Evolutionary conservation across 1,284 basidiomycete species (phyloP).

Genomic region (Cystobasidium pallidum): DNA sequence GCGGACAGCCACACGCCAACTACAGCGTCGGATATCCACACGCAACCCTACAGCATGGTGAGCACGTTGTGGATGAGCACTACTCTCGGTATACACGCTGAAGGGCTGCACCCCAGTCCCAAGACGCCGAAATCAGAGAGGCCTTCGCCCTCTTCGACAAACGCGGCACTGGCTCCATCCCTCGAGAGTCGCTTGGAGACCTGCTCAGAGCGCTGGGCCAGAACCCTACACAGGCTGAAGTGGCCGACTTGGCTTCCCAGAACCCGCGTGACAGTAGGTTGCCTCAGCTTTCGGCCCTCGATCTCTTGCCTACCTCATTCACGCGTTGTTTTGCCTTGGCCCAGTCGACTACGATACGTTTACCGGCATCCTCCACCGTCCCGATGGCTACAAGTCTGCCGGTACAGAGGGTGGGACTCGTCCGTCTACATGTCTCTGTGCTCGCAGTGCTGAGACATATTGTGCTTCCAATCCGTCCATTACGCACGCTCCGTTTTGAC

Average conservation of each 20-base stretch:
- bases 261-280: constrained; percentile 76
- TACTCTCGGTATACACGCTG: too few species aligned
- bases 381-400: constrained; percentile 94
- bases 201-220: constrained; percentile 92
- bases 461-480: too few species aligned
- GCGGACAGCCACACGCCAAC: constrained; percentile 7
- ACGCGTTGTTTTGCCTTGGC: constrained; percentile 24
- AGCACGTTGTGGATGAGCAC: too few species aligned
- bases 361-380: constrained; percentile 86
- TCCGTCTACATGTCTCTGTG: neutral
- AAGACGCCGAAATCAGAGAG: constrained; percentile 80
- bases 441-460: neutral
- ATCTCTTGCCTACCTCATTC: neutral
- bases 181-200: constrained; percentile 88
- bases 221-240: constrained; percentile 97
- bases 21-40: neutral
- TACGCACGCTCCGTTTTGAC: neutral
- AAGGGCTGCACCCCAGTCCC: constrained; percentile 4
- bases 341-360: constrained; percentile 88
- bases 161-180: constrained; percentile 85
- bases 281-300: constrained; percentile 49
- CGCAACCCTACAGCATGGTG: constrained; percentile 6
- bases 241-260: constrained; percentile 73
- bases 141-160: constrained; percentile 97
- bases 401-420: constrained; percentile 75